Evolutionary conservation across 2,329 filamentous ascomycete genomes (phyloP), one percentile per base, ranked within the genome.

Genomic region (Hypoxylon sp.): DNA sequence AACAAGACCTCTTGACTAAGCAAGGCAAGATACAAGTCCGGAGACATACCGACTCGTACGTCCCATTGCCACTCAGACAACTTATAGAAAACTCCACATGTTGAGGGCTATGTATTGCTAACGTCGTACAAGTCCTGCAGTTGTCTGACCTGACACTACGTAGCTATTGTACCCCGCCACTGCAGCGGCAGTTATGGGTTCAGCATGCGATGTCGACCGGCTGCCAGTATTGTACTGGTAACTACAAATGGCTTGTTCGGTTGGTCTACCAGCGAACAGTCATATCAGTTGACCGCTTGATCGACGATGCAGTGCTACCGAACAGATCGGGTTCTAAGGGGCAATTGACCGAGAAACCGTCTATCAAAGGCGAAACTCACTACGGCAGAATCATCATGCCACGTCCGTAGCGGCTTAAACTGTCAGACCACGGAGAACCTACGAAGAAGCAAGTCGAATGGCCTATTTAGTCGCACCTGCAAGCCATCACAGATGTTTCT

Each of bases 21-120:
- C 56, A 51, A 58, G 47, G 47, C 41, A 51, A n/a, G 43, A 54
- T 50, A 29, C n/a, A 54, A 25, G 19, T 41, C 43, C 30, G 61
- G 50, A 59, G 27, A 53, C 58, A 19, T 55, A 45, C 65, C 65
- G 65, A 65, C 53, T 68, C 57, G 39, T 55, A 45, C 51, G 43
- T 48, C 48, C 19, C 14, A 25, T 48, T n/a, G 27, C 27, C 16
- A 37, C 60, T 27, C 39, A 60, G 27, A 63, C 51, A 57, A 46
- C 19, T 21, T 27, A 21, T 45, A 43, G 32, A 19, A 43, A 14
- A 6, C 5, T 16, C 52, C 16, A 43, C 23, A 39, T 8, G 19
- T 27, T 21, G 45, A 21, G 37, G 11, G 2, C 39, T 34, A 19
- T 46, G 25, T 16, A 58, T 30, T 46, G n/a, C 46, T 32, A 50